Conservation (phyloP, 345 rosid species). For the Draba incana region DNA sequence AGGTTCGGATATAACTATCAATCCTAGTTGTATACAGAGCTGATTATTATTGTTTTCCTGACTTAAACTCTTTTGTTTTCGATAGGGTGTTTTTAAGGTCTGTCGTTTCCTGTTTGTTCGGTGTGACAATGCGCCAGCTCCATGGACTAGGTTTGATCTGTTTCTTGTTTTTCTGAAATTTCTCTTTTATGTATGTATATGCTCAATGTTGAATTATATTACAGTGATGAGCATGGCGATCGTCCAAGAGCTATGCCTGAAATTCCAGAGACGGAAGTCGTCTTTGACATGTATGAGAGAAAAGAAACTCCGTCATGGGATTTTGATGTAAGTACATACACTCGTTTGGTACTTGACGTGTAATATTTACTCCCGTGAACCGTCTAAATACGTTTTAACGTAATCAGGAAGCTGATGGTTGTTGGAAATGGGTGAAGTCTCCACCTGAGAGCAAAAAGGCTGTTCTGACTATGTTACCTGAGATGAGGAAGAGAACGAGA, state of each 20-base stretch:
- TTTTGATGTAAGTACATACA: constrained; percentile 54
- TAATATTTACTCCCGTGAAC: no score
- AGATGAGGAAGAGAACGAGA: constrained; percentile 38
- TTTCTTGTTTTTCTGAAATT: not conserved
- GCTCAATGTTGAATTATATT: constrained; percentile 8
- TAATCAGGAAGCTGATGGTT: constrained; percentile 47
- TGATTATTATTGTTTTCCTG: not conserved
- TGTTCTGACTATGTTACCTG: constrained; percentile 32
- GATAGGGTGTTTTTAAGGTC: constrained; percentile 57
- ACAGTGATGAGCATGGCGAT: constrained; percentile 72
- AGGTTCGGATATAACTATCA: constrained; percentile 36
- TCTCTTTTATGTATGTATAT: not conserved
- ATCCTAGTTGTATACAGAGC: not conserved
- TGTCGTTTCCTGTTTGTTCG: constrained; percentile 83
- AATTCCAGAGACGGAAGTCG: constrained; percentile 55
- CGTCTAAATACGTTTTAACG: not conserved
- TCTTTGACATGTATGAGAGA: constrained; percentile 57
- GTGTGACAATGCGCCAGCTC: constrained; percentile 77
- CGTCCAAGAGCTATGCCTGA: constrained; percentile 65
- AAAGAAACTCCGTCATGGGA: constrained; percentile 72
- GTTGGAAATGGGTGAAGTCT: constrained; percentile 70
- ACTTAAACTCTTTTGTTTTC: not conserved
- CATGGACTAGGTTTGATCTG: constrained; percentile 74
- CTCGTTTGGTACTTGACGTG: not conserved
- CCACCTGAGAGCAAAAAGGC: constrained; percentile 57